A percentile compares a stretch with the other conserved stretches of the same genome.
These are phyloP conservation scores for Salvia rosmarinus DNA, from an alignment of 257 asterid species.

Conservation along the genomic window DNA sequence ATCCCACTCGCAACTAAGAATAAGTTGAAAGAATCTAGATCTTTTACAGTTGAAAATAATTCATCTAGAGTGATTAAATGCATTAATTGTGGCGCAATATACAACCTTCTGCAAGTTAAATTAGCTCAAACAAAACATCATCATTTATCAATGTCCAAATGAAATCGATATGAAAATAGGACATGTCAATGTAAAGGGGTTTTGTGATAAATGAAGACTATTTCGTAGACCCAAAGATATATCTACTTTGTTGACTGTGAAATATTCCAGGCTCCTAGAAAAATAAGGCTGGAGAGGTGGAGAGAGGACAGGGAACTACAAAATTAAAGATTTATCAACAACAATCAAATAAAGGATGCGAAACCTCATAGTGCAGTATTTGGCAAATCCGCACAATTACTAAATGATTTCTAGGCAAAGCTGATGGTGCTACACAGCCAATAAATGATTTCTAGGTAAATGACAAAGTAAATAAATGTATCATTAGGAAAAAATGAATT, in stretches of 20 bases:
- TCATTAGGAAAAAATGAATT: background rate
- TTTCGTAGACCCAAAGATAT: background rate
- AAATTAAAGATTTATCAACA: background rate
- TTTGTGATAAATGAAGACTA: background rate
- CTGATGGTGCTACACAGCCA: conserved; percentile 9
- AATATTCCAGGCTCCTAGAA: conserved; percentile 19
- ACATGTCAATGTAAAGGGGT: background rate
- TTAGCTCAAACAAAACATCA: conserved; percentile 18
- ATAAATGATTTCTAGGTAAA: background rate
- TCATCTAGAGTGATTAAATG: conserved; percentile 8
- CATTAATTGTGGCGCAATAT: conserved; percentile 1
- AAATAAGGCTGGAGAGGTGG: background rate
- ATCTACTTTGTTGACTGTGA: background rate
- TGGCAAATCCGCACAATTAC: background rate
- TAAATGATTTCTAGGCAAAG: conserved; percentile 11
- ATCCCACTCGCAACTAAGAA: conserved; percentile 14
- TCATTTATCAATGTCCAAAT: background rate
- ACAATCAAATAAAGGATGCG: background rate
- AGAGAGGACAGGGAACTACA: background rate
- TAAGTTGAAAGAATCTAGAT: background rate
- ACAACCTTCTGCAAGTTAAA: conserved; percentile 21
- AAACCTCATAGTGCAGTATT: background rate
- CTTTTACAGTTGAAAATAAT: background rate
- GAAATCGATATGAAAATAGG: background rate
- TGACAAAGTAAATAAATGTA: conserved; percentile 6